Evolutionary conservation across 768 basidiomycete genomes (phyloP), one percentile per base, ranked within the genome.

Genomic region (Punctularia strigosozonata): DNA sequence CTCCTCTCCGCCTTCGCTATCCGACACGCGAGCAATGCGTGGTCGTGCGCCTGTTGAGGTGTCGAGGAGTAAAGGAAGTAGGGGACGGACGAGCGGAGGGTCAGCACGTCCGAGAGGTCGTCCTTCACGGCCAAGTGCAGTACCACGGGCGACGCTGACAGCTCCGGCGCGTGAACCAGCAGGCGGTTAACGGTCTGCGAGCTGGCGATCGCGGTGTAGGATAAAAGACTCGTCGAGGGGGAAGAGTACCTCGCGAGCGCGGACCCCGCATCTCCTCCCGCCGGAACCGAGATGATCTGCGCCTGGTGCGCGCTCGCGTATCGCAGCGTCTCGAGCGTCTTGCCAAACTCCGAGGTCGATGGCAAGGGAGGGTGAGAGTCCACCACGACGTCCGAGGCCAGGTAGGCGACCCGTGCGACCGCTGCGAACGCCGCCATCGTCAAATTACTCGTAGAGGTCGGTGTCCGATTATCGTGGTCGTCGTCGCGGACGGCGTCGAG

Each of bases 21-120:
- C 31, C 80, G 74, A 37, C 86, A 78, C 12, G 89, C 88, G 14
- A 98, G 71, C 25, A 97, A 62, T 18, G 89, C 84, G 57, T 97
- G 80, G 53, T 92, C 87, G 49, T 94, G 84, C 3, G 90, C 87
- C 52, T 90, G 73, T 54, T 89, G 83, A 3, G 75, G 56, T 1
- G 72, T 75, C 25, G 73, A 68, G 5, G 89, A 92, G 50, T 92
- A 67, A 36, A 98, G 49, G 53, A 90, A 80, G 60, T 79, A 86
- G 21, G 85, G 84, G 4, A 87, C 73, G 15, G 77, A 69, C n/a
- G 81, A 74, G 28, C 80, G 78, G 41, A 94, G 77, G 10, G 80
- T 63, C 30, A 92, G 69, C 28, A 77, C 75, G 46, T 83, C 77
- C 24, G 84, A 75, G 31, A 90, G 70, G 54, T 86, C 79, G 42